Evolutionary conservation across 768 basidiomycete genomes (phyloP), one percentile per base, ranked within the genome.

Genomic region (Amyloporia xantha): DNA sequence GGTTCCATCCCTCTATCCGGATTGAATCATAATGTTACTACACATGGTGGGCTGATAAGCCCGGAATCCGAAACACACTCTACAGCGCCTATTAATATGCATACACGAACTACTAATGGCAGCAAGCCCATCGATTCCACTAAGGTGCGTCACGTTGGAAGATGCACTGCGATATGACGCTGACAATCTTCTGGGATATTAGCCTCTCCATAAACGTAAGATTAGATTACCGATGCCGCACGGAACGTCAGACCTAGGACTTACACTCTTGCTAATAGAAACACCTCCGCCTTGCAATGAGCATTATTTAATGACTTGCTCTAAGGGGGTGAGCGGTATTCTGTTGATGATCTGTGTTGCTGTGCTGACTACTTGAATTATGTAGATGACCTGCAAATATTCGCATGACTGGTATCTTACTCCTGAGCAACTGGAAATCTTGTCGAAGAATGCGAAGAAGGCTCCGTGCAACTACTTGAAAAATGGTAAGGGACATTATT

Each of bases 381-480:
- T 41, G 12, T 2, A 68, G 66, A 54, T 53, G 27, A 71, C 76
- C 39, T 91, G 88, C 77, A 88, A 84, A 68, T 91, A 90, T 66
- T 86, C 86, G 38, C 88, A 91, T 66, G 84, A 88, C 51, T 90
- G 89, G 60, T 66, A 76, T 39, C 65, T 91, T 48, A 82, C 82
- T 1, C 70, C 76, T 4, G 87, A 86, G 41, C 86, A 91, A 62
- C 69, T 89, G 51, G 75, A 76, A 24, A 76, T 75, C n/a, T 66
- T 91, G 60, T 75, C 85, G 25, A 76, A 71, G 59, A 87, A 84
- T 58, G 88, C 88, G 21, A 89, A 88, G 68, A 90, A 90, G 55
- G 86, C 86, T 1, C 88, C 88, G 0, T 91, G 88, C 66, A 89
- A 87, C 62, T 87, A 82, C 73, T 70, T 87, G 17, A 89, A 89